Percentiles rank a stretch among this genome's conserved stretches.
Conservation (phyloP, 441 rosid genomes). For the Erodium texanum region DNA sequence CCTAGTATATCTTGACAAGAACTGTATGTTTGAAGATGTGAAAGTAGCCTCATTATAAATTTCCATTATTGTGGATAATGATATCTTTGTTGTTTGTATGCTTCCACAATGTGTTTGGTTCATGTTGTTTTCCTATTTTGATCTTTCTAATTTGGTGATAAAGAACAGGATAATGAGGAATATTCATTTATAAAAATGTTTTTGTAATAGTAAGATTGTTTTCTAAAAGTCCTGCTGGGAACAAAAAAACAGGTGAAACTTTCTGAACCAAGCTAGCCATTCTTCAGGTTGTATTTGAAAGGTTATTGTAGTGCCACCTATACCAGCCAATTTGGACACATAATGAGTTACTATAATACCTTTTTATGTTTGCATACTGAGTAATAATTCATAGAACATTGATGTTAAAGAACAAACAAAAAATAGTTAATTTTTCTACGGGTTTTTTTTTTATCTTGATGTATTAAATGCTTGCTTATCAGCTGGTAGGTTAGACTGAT, state of each 20-base stretch:
- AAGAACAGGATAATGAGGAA: background rate
- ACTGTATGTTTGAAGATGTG: background rate
- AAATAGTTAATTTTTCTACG: background rate
- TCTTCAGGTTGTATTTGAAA: background rate
- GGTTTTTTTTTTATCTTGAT: background rate
- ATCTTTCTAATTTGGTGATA: background rate
- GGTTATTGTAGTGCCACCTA: background rate
- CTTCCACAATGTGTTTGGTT: background rate
- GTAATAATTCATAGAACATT: background rate
- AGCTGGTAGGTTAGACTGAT: background rate
- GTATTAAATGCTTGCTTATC: background rate
- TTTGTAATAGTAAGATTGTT: background rate
- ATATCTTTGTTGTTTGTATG: background rate
- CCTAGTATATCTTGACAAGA: background rate
- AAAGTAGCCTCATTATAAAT: background rate
- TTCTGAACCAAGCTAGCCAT: background rate
- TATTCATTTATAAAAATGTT: background rate
- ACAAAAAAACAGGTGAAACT: background rate
- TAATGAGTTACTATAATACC: background rate
- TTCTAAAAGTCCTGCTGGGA: background rate
- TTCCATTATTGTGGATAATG: background rate
- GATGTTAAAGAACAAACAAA: background rate
- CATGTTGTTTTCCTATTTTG: background rate
- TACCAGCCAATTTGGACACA: background rate
- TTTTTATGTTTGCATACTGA: background rate